phyloP scores from a whole-genome alignment of 805 yeast genomes.

The Wickerhamomyces subpelliculosus region DNA sequence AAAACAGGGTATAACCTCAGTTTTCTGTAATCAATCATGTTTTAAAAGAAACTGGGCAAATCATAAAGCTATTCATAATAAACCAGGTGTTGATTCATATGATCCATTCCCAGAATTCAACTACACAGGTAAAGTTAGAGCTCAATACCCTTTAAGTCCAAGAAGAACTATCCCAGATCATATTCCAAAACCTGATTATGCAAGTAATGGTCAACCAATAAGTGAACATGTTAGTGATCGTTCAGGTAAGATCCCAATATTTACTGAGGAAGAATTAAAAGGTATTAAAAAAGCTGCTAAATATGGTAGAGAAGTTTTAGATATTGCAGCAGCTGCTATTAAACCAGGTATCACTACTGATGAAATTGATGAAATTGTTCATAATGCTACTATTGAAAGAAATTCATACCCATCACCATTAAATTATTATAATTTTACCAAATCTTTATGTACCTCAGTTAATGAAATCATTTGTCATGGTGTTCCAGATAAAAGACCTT shows the following conservation, averaged over 20 bases:
- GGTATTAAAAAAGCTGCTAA: constrained; percentile 70
- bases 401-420: constrained; percentile 92
- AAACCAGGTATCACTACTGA: constrained; percentile 92
- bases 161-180: constrained; percentile 64
- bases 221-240: constrained; percentile 72
- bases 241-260: constrained; percentile 54
- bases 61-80: constrained; percentile 72
- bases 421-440: constrained; percentile 91
- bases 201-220: constrained; percentile 69
- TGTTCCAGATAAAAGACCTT: constrained; percentile 82
- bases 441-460: constrained; percentile 85
- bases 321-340: constrained; percentile 75
- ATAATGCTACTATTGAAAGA: constrained; percentile 81
- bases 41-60: constrained; percentile 63
- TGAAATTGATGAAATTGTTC: constrained; percentile 80
- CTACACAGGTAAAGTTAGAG: constrained; percentile 69
- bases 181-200: constrained; percentile 78
- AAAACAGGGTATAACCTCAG: constrained; percentile 53
- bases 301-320: constrained; percentile 83
- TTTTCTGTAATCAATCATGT: constrained; percentile 81
- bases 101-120: constrained; percentile 82
- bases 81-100: constrained; percentile 53
- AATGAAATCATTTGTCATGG: constrained; percentile 98
- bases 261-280: constrained; percentile 62
- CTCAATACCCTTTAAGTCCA: constrained; percentile 76